Base-by-base conservation (phyloP, 73 alveolate genomes). In the Uronychia setigera region DNA sequence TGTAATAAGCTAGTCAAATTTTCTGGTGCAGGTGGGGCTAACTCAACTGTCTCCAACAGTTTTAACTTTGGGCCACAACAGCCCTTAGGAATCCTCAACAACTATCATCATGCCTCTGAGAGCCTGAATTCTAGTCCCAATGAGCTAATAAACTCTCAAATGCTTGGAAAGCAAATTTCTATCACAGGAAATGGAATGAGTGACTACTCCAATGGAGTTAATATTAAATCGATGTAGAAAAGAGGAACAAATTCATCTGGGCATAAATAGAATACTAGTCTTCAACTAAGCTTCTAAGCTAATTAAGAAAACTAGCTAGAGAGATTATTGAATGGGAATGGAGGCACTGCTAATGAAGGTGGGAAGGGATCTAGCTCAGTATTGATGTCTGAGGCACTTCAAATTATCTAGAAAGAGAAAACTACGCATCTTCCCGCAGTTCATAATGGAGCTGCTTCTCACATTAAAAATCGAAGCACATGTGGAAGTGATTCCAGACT, bases 71-170 rank as follows among this genome's bases (percentile, higher is more conserved):
- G n/a, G n/a, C n/a, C n/a, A n/a, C n/a, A n/a, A n/a, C n/a, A n/a
- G n/a, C n/a, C n/a, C n/a, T n/a, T n/a, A n/a, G n/a, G n/a, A n/a
- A n/a, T n/a, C n/a, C n/a, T n/a, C n/a, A n/a, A n/a, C n/a, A n/a
- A n/a, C n/a, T n/a, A n/a, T n/a, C n/a, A n/a, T n/a, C n/a, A 46
- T 46, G 67, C 67, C 67, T 46, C 67, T 11, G 67, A 46, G n/a
- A 46, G 67, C 19, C 67, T 46, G n/a, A 46, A 5, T 46, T 11
- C 5, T 19, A 46, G 67, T 46, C 67, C 67, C 5, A 46, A 46
- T 46, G n/a, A 46, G 67, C 5, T 46, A 19, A 11, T 11, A 5
- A 11, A 5, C 67, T 11, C n/a, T 19, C 5, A 46, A 5, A 46
- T 46, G 5, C n/a, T 19, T 46, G 67, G 67, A 19, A 46, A 46